Evolutionary conservation across 768 basidiomycete species (phyloP), one percentile per base, ranked within the genome.

Genomic region (Amanita subjunquillea): DNA sequence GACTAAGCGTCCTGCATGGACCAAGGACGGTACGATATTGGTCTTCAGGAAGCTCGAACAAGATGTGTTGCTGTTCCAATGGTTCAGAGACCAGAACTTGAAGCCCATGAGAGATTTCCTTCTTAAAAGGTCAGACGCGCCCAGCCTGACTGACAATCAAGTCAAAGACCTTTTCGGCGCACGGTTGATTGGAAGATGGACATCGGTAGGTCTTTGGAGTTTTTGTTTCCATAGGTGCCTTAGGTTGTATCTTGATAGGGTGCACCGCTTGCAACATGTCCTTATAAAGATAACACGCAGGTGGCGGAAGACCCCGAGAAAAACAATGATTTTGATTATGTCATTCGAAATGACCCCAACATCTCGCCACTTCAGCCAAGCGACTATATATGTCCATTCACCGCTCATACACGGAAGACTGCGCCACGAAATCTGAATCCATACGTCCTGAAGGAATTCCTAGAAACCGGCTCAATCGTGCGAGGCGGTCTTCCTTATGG

Each of bases 1-100:
- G 3, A 17, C n/a, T 13, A 17, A 12, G n/a, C 64, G 67, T 3
- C 69, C 67, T 2, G 37, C 25, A 6, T 71, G 65, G 62, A 58
- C 63, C 1, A 67, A 63, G 49, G 65, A 70, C 44, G 69, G 68
- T 1, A 60, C 68, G 0, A 60, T 71, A 40, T 57, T 72, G 58
- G 67, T 65, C 3, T 68, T 66, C 56, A 58, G 67, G 38, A 61
- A 69, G 37, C 58, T 72, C 1, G 59, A 68, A 36, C 69, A 70
- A 50, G 51, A 60, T 53, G 63, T 69, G 1, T 58, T 60, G 3
- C 58, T 58, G 22, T 66, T 66, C 37, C 13, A 13, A 38, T 4
- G n/a, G 13, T 38, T 13, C n/a, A 38, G 12, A 12, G n/a, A 38
- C 37, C 12, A 38, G 37, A 38, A 38, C 37, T 38, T 12, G 12